phyloP scores from a whole-genome alignment of 306 rosid genomes.

The Inga leiocalycina region DNA sequence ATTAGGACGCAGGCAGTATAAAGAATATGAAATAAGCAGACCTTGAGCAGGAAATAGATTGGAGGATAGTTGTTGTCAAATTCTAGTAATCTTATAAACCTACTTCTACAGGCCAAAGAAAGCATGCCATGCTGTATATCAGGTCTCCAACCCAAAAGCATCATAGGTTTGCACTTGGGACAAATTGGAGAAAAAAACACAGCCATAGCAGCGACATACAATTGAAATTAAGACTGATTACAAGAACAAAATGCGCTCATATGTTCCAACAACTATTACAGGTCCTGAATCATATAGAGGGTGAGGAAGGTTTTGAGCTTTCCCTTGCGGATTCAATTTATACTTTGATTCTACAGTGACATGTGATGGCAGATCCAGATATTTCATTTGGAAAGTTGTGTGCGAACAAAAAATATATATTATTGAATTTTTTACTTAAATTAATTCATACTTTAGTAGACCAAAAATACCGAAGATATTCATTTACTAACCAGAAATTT shows the following conservation, averaged over 20 bases:
- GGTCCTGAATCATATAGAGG: neutral
- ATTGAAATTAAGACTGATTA: neutral
- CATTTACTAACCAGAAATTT: neutral
- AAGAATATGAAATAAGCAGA: neutral
- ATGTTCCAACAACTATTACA: neutral
- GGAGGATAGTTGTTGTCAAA: neutral
- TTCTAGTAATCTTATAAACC: neutral
- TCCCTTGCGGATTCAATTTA: neutral
- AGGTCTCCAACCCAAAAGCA: conserved; percentile 6
- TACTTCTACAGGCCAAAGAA: neutral
- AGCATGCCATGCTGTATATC: neutral
- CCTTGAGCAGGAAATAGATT: neutral
- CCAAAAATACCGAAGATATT: neutral
- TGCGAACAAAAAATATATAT: neutral
- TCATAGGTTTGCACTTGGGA: neutral
- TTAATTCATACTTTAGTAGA: neutral
- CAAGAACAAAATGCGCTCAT: neutral
- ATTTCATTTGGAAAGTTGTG: neutral
- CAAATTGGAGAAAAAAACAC: neutral
- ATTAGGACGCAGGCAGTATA: neutral
- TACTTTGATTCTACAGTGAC: neutral
- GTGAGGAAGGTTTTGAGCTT: neutral
- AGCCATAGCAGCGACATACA: neutral
- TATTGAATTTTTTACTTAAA: neutral
- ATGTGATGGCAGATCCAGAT: neutral